These are phyloP conservation scores for Nematocida displodere DNA, from an alignment of 371 early-diverging fungal species.

Conservation along the genomic window DNA sequence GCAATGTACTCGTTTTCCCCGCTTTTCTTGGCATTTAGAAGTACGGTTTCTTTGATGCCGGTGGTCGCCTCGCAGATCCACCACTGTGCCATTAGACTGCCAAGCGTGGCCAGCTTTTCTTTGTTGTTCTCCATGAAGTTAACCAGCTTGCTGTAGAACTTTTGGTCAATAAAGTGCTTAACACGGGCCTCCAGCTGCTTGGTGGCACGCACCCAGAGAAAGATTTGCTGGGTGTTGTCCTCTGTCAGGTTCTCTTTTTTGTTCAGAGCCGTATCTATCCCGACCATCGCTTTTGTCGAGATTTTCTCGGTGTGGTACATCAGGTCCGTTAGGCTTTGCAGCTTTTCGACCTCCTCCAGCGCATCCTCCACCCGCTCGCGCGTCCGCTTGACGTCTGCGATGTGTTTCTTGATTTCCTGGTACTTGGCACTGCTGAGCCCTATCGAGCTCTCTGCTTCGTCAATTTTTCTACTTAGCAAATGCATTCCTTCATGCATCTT, in stretches of 20 bases:
- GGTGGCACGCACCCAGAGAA: slow-evolving; percentile 11
- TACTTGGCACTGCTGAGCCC: background rate
- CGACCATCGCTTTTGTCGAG: slow-evolving; percentile 16
- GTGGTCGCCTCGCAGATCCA: slow-evolving; percentile 37
- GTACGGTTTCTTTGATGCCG: slow-evolving; percentile 20
- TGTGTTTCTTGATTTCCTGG: slow-evolving; percentile 19
- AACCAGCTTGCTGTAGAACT: background rate
- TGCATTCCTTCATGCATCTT: slow-evolving; percentile 12
- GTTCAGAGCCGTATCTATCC: slow-evolving; percentile 13
- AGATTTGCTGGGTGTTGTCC: background rate
- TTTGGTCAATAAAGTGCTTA: slow-evolving; percentile 30
- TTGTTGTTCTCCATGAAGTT: background rate
- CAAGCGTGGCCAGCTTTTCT: slow-evolving; percentile 4
- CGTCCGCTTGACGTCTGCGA: background rate
- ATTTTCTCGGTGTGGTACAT: slow-evolving; percentile 9
- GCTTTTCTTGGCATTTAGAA: background rate
- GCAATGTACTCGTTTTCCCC: background rate
- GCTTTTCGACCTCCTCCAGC: slow-evolving; percentile 5
- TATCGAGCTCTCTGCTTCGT: slow-evolving; percentile 25
- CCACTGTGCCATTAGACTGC: slow-evolving; percentile 38
- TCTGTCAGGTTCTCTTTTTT: slow-evolving; percentile 18
- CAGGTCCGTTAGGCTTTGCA: slow-evolving; percentile 9
- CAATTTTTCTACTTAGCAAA: slow-evolving; percentile 32
- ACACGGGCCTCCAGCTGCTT: background rate
- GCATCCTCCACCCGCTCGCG: slow-evolving; percentile 26